Base-by-base conservation (phyloP, 176 grass and related monocot genomes). In the Rhynchospora breviuscula region DNA sequence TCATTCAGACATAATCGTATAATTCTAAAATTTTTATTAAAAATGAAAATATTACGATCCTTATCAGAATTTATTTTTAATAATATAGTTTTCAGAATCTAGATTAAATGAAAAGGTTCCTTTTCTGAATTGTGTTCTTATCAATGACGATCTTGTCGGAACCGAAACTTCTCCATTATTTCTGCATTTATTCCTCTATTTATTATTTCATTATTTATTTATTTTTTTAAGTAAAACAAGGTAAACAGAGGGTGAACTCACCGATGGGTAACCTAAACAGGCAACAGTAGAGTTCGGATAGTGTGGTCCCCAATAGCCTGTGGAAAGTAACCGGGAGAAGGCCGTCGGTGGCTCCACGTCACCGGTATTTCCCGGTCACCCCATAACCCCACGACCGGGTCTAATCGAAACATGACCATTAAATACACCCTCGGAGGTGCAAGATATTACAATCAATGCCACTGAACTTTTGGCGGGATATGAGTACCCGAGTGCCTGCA, bases 381-480 rank as follows among this genome's bases (percentile, higher is more conserved):
- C 14, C n/a, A 7, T 49, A 7, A 6, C 71, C 18, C 71, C 44
- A 76, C 44, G 46, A 49, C 71, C 43, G 17, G 67, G 44, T 25
- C 45, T 6, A 82, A 53, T 53, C 80, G 49, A 19, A 48, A 1
- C 22, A 44, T 26, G 23, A 18, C 0, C 8, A n/a, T 0, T 0
- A 64, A n/a, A 17, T 82, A 54, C 1, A 66, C 80, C 80, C 61
- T 52, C 9, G 0, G 53, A 22, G 57, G 57, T 81, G 59, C 33
- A 46, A 6, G 8, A 63, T 81, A 81, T 81, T 81, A 81, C 59
- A 62, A n/a, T 46, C 10, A 22, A 46, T 81, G 79, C 59, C 59
- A 81, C 59, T 81, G 79, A 13, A 12, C 10, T 81, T 81, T 65
- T 64, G 79, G 79, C 31, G 79, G 79, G 79, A 81, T 81, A 21